These are phyloP conservation scores for Fusarium sp. DNA, from an alignment of 2,329 filamentous ascomycete species.

Conservation along the genomic window DNA sequence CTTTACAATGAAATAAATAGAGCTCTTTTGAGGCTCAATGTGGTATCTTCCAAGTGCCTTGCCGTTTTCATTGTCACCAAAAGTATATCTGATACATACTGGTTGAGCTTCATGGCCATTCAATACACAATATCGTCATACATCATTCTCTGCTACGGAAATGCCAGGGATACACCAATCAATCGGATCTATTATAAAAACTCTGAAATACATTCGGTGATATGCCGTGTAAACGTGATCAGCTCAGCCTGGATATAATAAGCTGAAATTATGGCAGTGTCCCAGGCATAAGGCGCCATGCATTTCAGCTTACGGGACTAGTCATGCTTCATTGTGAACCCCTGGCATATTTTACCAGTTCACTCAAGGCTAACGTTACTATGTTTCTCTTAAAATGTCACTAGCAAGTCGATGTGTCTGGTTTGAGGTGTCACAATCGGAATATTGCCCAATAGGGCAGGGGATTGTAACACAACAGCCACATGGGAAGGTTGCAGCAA, in stretches of 20 bases:
- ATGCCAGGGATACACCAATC: not conserved
- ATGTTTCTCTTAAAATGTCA: slow-evolving; percentile 4
- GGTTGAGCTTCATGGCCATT: not conserved
- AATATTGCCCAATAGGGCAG: slow-evolving; percentile 36
- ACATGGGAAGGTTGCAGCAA: slow-evolving; percentile 26
- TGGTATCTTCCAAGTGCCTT: not conserved
- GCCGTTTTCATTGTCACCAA: not conserved
- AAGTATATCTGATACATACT: not conserved
- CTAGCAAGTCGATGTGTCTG: slow-evolving; percentile 25
- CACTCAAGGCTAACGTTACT: slow-evolving; percentile 12
- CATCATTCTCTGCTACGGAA: not conserved
- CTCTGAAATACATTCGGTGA: not conserved
- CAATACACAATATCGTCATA: not conserved
- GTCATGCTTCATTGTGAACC: slow-evolving; percentile 3
- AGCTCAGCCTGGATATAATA: slow-evolving; percentile 14
- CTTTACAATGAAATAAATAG: not conserved
- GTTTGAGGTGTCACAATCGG: slow-evolving; percentile 30
- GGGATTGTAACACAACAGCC: slow-evolving; percentile 22
- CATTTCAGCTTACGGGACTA: slow-evolving; percentile 15
- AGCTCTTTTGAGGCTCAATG: too few relatives aligned
- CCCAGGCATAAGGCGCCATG: slow-evolving; percentile 7
- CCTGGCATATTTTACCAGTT: slow-evolving; percentile 17
- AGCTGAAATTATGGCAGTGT: slow-evolving; percentile 14
- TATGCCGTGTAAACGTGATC: not conserved
- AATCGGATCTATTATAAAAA: not conserved